These are phyloP conservation scores for Talaromyces adpressus DNA, from an alignment of 495 filamentous ascomycete species.

Conservation along the genomic window DNA sequence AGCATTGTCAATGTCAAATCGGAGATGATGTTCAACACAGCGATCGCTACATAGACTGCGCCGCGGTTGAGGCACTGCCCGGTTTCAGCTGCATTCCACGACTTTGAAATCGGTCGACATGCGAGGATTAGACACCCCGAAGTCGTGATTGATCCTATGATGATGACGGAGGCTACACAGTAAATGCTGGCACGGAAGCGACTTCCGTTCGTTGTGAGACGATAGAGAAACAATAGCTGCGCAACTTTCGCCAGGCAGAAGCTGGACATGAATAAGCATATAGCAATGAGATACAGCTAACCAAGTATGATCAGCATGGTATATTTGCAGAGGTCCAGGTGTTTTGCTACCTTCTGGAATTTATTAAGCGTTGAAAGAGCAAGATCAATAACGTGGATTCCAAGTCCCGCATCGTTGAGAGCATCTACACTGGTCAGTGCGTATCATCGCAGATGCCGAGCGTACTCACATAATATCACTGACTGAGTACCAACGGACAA, in stretches of 20 bases:
- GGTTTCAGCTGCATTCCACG: conserved; percentile 34
- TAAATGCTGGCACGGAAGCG: neutral
- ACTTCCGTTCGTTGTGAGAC: neutral
- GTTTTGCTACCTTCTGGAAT: neutral
- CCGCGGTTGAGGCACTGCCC: conserved; percentile 39
- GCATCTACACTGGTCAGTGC: neutral
- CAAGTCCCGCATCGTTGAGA: neutral
- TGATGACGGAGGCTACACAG: neutral
- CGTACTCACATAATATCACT: neutral
- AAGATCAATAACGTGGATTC: neutral
- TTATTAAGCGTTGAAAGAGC: neutral
- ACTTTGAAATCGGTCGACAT: conserved; percentile 41
- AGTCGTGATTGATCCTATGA: neutral
- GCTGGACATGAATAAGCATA: neutral
- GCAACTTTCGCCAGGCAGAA: neutral
- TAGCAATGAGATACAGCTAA: neutral
- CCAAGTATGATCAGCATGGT: neutral
- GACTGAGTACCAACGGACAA: neutral
- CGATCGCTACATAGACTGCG: conserved; percentile 36
- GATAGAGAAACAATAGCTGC: neutral
- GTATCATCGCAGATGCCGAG: neutral
- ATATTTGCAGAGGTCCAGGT: neutral
- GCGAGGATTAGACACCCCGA: neutral
- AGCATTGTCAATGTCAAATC: conserved; percentile 42
- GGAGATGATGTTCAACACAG: conserved; percentile 42